Evolutionary conservation across 805 yeast genomes (phyloP), one percentile per base, ranked within the genome.

Genomic region (Hanseniaspora osmophila): DNA sequence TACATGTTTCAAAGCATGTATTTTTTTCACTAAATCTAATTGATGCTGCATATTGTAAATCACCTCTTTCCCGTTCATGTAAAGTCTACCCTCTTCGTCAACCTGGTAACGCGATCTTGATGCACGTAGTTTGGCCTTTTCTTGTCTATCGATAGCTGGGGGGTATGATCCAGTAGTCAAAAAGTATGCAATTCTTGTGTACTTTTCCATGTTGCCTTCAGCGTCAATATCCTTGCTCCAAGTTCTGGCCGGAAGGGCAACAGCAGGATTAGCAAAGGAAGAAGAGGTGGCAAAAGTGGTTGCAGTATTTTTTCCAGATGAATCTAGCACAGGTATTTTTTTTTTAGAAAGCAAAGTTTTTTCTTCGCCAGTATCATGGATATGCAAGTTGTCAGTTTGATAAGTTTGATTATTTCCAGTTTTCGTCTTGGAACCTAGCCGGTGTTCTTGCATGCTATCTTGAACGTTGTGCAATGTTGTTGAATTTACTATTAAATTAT

Each of bases 151-250:
- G 22, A 86, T 77, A 66, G 76, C 73, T 18, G 82, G 81, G 32
- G 97, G 98, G 55, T 90, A 90, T 52, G 75, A 71, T 0, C 96
- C 95, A 0, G 92, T 80, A 52, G 80, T 83, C 47, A 90, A 65
- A 58, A 87, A 90, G 50, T 72, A 75, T 54, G 74, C 76, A 54
- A 92, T 78, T 52, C 83, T 74, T 58, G 85, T 95, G 57, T 83
- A 86, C 50, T 87, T 67, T 13, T 62, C 63, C 19, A 59, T 54
- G 19, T 58, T 60, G n/a, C 48, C 48, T 9, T 46, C 43, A 5
- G 48, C 33, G 19, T 46, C 48, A 18, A 46, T 40, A 42, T 40
- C 45, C 16, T 41, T 45, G 17, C 16, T 35, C 30, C 27, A 12
- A 19, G 13, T 18, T 30, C 30, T 18, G n/a, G 30, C 9, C 32